Evolutionary conservation across 441 rosid species (phyloP).

Genomic region (Euphorbia schlechtendalii): DNA sequence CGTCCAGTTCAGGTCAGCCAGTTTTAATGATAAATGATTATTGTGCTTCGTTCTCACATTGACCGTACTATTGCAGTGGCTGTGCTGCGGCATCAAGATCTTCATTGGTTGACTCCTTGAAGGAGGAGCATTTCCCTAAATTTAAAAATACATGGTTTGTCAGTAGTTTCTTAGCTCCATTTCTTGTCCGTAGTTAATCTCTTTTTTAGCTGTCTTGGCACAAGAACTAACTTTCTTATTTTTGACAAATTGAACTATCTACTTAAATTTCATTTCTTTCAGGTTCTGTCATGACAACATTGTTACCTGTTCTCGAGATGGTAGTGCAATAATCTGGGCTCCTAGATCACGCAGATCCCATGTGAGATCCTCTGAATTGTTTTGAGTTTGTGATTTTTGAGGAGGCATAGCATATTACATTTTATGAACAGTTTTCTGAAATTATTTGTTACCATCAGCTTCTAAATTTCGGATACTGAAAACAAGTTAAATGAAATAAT

Average conservation of each 20-base stretch:
- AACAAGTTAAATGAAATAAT: not conserved
- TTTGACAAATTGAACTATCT: too few relatives aligned
- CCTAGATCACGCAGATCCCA: slow-evolving; percentile 86
- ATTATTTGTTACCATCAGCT: slow-evolving; percentile 21
- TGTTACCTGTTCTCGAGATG: slow-evolving; percentile 99
- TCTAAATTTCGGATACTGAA: slow-evolving; percentile 16
- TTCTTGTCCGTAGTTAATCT: too few relatives aligned
- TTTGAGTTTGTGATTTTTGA: slow-evolving; percentile 16
- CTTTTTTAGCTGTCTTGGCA: too few relatives aligned
- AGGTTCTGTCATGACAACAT: slow-evolving; percentile 58
- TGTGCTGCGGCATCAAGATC: too few relatives aligned
- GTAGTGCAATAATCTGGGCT: slow-evolving; percentile 99
- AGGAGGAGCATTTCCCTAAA: too few relatives aligned
- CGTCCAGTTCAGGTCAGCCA: slow-evolving; percentile 89
- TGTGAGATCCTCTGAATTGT: slow-evolving; percentile 41
- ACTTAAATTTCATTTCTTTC: too few relatives aligned
- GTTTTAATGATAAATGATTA: slow-evolving; percentile 8
- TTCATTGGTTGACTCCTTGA: too few relatives aligned
- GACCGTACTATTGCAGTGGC: too few relatives aligned
- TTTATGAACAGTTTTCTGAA: not conserved
- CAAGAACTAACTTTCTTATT: too few relatives aligned
- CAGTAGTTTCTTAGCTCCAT: too few relatives aligned
- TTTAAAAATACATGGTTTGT: too few relatives aligned
- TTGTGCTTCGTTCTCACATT: slow-evolving; percentile 39
- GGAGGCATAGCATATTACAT: slow-evolving; percentile 2